Conservation (phyloP, 208 protist species). For the Trypanosoma brucei region DNA sequence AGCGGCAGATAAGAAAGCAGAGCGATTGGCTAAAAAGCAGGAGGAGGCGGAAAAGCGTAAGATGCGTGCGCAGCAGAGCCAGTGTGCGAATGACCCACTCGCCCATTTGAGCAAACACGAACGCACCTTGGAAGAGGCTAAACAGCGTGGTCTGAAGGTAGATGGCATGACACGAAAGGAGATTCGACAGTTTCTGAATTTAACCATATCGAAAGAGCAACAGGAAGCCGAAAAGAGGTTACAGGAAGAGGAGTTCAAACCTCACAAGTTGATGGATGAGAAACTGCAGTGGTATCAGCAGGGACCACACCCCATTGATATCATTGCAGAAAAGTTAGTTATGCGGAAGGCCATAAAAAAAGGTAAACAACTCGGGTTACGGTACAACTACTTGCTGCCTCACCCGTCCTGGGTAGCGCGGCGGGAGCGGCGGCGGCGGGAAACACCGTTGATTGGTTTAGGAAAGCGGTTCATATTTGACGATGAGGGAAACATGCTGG, state of each 20-base stretch:
- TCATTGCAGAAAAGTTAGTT: constrained; percentile 83
- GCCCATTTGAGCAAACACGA: constrained; percentile 75
- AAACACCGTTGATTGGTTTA: constrained; percentile 61
- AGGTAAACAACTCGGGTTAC: constrained; percentile 65
- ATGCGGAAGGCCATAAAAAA: constrained; percentile 75
- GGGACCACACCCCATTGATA: constrained; percentile 78
- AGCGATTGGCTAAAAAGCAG: constrained; percentile 37
- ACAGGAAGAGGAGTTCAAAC: constrained; percentile 47
- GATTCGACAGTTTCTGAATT: constrained; percentile 59
- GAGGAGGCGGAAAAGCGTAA: constrained; percentile 30
- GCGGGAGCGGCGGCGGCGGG: constrained; percentile 55
- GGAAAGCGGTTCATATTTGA: constrained; percentile 72
- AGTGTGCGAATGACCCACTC: constrained; percentile 21
- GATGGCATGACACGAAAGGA: constrained; percentile 86
- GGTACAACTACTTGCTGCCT: constrained; percentile 82
- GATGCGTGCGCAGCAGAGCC: constrained; percentile 15
- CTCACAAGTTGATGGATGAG: constrained; percentile 84
- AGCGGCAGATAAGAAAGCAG: constrained; percentile 63
- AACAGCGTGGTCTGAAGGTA: constrained; percentile 58
- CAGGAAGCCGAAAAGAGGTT: constrained; percentile 32
- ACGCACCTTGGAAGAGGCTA: constrained; percentile 47
- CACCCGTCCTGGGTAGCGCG: constrained; percentile 86
- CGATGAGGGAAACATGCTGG: constrained; percentile 40
- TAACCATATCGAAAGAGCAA: constrained; percentile 68
- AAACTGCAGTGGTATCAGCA: constrained; percentile 86